Conservation (phyloP, 345 rosid genomes). For the Garcia nutans region DNA sequence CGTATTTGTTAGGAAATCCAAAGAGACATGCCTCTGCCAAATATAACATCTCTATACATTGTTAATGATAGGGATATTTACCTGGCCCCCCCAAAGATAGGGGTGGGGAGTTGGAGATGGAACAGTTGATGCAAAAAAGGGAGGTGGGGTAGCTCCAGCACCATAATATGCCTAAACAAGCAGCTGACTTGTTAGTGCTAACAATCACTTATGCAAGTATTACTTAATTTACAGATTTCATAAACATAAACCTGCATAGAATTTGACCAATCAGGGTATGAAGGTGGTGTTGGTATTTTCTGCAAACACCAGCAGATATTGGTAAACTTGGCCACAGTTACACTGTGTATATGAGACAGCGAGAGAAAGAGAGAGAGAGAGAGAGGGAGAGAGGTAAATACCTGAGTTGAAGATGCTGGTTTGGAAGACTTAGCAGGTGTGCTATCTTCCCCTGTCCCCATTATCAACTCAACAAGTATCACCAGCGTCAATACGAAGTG, state of each 20-base stretch:
- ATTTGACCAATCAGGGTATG: constrained; percentile 84
- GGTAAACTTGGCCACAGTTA: not conserved
- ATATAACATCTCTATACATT: not conserved
- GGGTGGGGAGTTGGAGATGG: constrained; percentile 88
- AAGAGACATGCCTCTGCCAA: not conserved
- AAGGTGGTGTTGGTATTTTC: constrained; percentile 68
- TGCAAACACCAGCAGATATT: constrained; percentile 27
- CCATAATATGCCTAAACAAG: constrained; percentile 83
- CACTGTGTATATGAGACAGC: not conserved
- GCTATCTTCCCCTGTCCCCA: constrained; percentile 83
- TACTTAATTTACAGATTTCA: constrained; percentile 7
- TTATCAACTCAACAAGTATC: constrained; percentile 19
- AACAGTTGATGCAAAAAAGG: constrained; percentile 80
- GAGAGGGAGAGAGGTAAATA: too few species aligned
- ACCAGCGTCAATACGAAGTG: constrained; percentile 15
- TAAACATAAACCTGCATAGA: constrained; percentile 73
- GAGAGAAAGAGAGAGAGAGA: not conserved
- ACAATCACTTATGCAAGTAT: constrained; percentile 9
- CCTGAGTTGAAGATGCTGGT: constrained; percentile 72
- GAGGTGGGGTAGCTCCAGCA: constrained; percentile 80
- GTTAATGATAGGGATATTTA: constrained; percentile 25
- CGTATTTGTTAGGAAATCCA: not conserved
- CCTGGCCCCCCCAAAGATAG: constrained; percentile 93
- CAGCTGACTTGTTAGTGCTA: constrained; percentile 23
- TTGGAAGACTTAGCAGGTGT: constrained; percentile 69